phyloP scores from a whole-genome alignment of 192 early-diverging fungal genomes.

The Coemansia sp. region DNA sequence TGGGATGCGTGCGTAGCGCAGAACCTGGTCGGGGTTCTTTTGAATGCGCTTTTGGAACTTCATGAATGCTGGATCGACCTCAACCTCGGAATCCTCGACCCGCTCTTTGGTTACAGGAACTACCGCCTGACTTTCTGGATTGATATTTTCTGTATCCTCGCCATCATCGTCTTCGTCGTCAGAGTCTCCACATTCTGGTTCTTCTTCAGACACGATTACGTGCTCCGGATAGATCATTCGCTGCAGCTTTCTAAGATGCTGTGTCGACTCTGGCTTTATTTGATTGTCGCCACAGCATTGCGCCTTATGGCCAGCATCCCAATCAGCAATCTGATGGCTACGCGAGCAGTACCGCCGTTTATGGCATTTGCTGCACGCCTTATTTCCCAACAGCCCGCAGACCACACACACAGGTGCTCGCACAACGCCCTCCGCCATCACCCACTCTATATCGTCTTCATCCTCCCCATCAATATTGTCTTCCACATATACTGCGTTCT shows the following conservation, averaged over 20 bases:
- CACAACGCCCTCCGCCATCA: constrained; percentile 9
- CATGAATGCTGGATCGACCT: constrained; percentile 88
- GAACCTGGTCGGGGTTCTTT: constrained; percentile 77
- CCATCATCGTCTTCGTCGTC: constrained; percentile 47
- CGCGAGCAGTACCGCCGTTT: constrained; percentile 74
- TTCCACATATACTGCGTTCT: constrained; percentile 62
- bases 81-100: constrained; percentile 73
- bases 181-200: constrained; percentile 53
- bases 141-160: constrained; percentile 13
- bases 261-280: constrained; percentile 7
- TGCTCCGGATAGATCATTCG: constrained; percentile 60
- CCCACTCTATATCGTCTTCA: constrained; percentile 34
- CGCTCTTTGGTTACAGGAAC: constrained; percentile 26
- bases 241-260: constrained; percentile 15
- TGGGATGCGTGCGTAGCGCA: constrained; percentile 60
- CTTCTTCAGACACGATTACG: constrained; percentile 68
- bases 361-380: constrained; percentile 78
- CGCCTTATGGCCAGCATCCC: constrained; percentile 73
- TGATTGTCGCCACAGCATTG: constrained; percentile 49
- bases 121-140: constrained; percentile 17
- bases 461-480: constrained; percentile 31
- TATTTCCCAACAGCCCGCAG: constrained; percentile 69
- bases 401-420: constrained; percentile 61
- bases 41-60: constrained; percentile 82
- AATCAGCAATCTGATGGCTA: constrained; percentile 81